These are phyloP conservation scores for Paraphaeosphaeria sporulosa DNA, from an alignment of 2,329 filamentous ascomycete species.

Conservation along the genomic window DNA sequence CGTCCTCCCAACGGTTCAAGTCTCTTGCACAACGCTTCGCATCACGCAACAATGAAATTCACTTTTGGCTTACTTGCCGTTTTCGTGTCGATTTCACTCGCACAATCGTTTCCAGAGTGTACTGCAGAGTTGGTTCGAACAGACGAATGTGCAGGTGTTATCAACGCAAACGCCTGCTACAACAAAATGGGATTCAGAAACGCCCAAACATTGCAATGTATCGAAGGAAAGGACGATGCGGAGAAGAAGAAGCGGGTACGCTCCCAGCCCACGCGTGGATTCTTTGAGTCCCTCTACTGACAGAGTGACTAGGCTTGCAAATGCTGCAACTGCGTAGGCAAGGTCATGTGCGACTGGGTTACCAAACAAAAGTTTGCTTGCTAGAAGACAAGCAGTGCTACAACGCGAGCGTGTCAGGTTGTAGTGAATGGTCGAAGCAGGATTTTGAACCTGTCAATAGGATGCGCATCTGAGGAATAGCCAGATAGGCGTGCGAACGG, in stretches of 20 bases:
- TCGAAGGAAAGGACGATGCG: constrained; percentile 33
- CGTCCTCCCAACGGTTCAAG: not conserved
- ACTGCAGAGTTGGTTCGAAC: constrained; percentile 32
- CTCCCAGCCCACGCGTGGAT: not conserved
- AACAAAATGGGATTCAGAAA: constrained; percentile 37
- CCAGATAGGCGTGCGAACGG: not conserved
- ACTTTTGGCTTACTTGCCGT: constrained; percentile 20
- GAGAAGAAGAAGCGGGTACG: constrained; percentile 35
- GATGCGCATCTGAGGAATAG: not conserved
- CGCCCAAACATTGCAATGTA: constrained; percentile 32
- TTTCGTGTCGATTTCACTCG: constrained; percentile 19
- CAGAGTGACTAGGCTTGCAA: constrained; percentile 32
- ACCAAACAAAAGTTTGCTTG: constrained; percentile 27
- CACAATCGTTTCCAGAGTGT: constrained; percentile 31
- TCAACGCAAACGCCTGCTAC: constrained; percentile 44
- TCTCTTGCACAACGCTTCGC: not conserved
- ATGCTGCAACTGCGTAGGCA: constrained; percentile 42
- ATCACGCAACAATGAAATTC: constrained; percentile 23
- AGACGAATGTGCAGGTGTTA: constrained; percentile 40
- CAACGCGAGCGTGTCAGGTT: not conserved
- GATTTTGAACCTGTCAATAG: not conserved
- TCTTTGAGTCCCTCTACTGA: not conserved
- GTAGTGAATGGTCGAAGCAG: not conserved
- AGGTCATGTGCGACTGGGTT: constrained; percentile 39
- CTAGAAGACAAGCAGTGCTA: not conserved